These are phyloP conservation scores for Logfia minima DNA, from an alignment of 129 eudicot genomes.

Conservation along the genomic window DNA sequence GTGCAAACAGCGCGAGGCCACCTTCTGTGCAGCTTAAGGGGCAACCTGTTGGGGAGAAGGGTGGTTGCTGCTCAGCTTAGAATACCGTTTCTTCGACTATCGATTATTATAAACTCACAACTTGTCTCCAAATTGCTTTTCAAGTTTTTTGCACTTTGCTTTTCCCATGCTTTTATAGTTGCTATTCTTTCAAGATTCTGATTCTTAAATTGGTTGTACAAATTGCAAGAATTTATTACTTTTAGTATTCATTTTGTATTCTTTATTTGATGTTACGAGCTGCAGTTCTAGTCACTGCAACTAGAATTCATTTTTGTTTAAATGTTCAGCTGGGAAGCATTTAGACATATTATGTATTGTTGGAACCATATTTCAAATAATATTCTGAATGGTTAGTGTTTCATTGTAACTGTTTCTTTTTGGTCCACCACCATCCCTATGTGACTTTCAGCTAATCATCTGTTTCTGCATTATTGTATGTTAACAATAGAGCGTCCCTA, in stretches of 20 bases:
- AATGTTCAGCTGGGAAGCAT: background rate
- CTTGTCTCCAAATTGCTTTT: slow-evolving; percentile 1
- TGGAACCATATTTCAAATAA: background rate
- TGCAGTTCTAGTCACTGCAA: slow-evolving; percentile 6
- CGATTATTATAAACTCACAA: slow-evolving; percentile 17
- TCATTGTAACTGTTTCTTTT: background rate
- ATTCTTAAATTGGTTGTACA: slow-evolving; percentile 44
- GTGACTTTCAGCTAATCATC: background rate
- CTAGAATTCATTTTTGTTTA: slow-evolving; percentile 15
- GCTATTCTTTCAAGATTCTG: slow-evolving; percentile 38
- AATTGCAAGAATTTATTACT: slow-evolving; percentile 29
- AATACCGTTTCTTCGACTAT: background rate
- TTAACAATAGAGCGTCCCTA: background rate
- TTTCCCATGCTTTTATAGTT: slow-evolving; percentile 35
- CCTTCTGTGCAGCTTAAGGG: slow-evolving; percentile 76
- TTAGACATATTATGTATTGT: background rate
- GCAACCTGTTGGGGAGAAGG: slow-evolving; percentile 68
- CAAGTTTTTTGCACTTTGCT: slow-evolving; percentile 25
- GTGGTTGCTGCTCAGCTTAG: slow-evolving; percentile 73
- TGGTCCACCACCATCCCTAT: too few species aligned
- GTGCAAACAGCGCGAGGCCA: slow-evolving; percentile 54
- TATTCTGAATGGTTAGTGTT: background rate
- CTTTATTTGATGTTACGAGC: slow-evolving; percentile 18
- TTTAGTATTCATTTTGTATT: slow-evolving; percentile 35
- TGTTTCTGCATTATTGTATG: background rate